Conservation (phyloP, 2,329 filamentous ascomycete genomes). For the Aphanocladium album region DNA sequence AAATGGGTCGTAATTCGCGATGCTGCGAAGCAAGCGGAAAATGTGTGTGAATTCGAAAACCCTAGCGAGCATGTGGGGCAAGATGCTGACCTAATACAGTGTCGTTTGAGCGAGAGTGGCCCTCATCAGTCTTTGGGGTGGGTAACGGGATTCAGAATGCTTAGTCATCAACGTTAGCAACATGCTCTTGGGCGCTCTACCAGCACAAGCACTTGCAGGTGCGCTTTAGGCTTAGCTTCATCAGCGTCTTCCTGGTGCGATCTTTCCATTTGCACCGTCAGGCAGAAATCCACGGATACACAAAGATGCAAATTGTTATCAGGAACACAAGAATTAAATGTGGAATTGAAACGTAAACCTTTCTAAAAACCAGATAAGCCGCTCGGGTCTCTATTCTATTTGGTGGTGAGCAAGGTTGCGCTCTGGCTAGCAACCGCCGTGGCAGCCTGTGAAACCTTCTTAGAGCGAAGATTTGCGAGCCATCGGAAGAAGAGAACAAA, state of each 20-base stretch:
- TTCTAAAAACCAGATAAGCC: not conserved
- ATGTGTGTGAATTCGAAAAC: slow-evolving; percentile 16
- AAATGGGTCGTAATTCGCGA: slow-evolving; percentile 11
- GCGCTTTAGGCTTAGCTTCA: no score
- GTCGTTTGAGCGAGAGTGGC: not conserved
- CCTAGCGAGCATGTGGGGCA: slow-evolving; percentile 20
- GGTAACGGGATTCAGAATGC: not conserved
- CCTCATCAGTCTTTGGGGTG: not conserved
- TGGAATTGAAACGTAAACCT: not conserved
- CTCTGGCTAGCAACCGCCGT: slow-evolving; percentile 47
- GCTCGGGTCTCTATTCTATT: not conserved
- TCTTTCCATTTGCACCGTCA: not conserved
- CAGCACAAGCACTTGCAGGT: no score
- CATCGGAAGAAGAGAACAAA: slow-evolving; percentile 86
- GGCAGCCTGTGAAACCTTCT: slow-evolving; percentile 64
- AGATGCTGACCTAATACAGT: slow-evolving; percentile 20
- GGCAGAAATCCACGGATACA: not conserved
- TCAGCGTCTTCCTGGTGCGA: no score
- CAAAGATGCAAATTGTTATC: not conserved
- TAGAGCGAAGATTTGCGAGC: slow-evolving; percentile 62
- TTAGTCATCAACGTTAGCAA: not conserved
- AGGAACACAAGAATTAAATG: not conserved
- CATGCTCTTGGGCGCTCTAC: no score
- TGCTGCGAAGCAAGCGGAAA: slow-evolving; percentile 23
- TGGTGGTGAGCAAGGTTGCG: slow-evolving; percentile 4